Conservation (phyloP, 352 stramenopile genomes). For the Globisporangium echinulatum region DNA sequence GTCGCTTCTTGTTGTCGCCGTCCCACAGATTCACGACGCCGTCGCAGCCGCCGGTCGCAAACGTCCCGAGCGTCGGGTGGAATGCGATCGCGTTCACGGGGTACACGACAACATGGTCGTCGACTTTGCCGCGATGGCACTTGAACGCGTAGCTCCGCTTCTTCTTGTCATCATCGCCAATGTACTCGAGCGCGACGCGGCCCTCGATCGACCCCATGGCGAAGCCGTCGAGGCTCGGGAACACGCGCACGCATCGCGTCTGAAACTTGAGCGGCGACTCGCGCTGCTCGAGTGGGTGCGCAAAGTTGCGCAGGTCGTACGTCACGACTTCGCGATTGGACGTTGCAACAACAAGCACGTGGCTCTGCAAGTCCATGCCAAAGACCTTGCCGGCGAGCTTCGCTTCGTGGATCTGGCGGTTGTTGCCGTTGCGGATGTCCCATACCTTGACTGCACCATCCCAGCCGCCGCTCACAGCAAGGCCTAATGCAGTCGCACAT, state of each 20-base stretch:
- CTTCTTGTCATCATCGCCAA: slow-evolving; percentile 50
- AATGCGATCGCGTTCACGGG: slow-evolving; percentile 96
- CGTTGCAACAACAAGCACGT: slow-evolving; percentile 54
- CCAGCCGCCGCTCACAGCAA: slow-evolving; percentile 62
- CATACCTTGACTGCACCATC: slow-evolving; percentile 58
- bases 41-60: slow-evolving; percentile 95
- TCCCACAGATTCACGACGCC: slow-evolving; percentile 93
- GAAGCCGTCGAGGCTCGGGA: slow-evolving; percentile 72
- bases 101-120: slow-evolving; percentile 86
- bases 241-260: slow-evolving; percentile 83
- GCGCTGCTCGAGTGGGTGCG: slow-evolving; percentile 49
- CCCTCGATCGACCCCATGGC: slow-evolving; percentile 95
- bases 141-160: slow-evolving; percentile 96
- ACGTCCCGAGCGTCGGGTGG: slow-evolving; percentile 91
- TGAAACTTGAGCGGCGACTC: slow-evolving; percentile 89
- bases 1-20: slow-evolving; percentile 94
- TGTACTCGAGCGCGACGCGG: slow-evolving; percentile 95
- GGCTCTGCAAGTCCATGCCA: slow-evolving; percentile 47
- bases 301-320: slow-evolving; percentile 83
- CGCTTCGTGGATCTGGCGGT: slow-evolving; percentile 38
- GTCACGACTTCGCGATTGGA: slow-evolving; percentile 50
- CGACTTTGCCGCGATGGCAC: slow-evolving; percentile 91
- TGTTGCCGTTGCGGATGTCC: slow-evolving; percentile 55
- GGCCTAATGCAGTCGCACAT: slow-evolving; percentile 9
- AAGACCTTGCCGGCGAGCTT: slow-evolving; percentile 58